These are phyloP conservation scores for Aphanomyces astaci DNA, from an alignment of 352 stramenopile genomes.

Conservation along the genomic window DNA sequence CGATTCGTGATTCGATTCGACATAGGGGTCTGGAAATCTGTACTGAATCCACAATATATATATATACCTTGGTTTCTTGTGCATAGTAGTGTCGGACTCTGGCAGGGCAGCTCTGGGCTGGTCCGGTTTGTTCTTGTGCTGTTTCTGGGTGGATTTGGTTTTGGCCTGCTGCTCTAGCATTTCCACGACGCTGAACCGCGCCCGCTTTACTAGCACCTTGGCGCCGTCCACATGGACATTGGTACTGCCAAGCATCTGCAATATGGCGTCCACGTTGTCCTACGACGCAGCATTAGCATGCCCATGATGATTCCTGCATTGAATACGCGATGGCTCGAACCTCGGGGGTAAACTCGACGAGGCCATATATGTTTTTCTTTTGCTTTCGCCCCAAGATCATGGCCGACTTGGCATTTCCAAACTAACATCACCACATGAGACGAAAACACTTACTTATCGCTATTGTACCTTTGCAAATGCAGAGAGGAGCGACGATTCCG, in stretches of 20 bases:
- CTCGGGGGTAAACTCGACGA: conserved; percentile 6
- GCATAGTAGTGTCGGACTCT: too few relatives aligned
- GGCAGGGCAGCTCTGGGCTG: background rate
- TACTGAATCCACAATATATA: too few relatives aligned
- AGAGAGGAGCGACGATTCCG: background rate
- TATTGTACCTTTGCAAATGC: background rate
- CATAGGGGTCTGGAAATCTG: too few relatives aligned
- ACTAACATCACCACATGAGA: background rate
- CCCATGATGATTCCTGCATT: background rate
- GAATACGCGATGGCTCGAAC: too few relatives aligned
- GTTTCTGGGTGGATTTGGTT: background rate
- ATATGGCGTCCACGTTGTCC: background rate
- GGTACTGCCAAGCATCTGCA: background rate
- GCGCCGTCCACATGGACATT: background rate
- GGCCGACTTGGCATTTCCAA: background rate
- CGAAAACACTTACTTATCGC: background rate
- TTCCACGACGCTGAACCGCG: conserved; percentile 11
- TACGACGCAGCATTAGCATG: background rate
- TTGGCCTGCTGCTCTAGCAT: conserved; percentile 11
- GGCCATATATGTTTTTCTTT: background rate
- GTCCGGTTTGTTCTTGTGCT: background rate
- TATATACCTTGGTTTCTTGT: background rate
- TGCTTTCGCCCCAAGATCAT: conserved; percentile 15
- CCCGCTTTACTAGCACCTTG: background rate
- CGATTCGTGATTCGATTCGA: too few relatives aligned